A percentile compares a stretch with the other conserved stretches of the same genome.
Evolutionary conservation across 257 asterid genomes (phyloP).

Genomic region (Jasminum sambac): DNA sequence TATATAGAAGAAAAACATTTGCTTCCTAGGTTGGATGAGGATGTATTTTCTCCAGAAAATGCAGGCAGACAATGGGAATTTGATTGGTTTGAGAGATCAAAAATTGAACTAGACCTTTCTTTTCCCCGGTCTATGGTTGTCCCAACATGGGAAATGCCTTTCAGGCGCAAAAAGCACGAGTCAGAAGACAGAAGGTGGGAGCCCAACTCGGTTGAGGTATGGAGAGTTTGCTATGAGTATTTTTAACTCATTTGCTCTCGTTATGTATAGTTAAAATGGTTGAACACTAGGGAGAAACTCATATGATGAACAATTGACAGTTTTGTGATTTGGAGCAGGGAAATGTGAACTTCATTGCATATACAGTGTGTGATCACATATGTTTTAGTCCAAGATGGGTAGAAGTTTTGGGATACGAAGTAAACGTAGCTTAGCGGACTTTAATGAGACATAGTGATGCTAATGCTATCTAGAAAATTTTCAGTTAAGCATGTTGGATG

Average conservation of each 20-base stretch:
- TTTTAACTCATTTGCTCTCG: slow-evolving; percentile 3
- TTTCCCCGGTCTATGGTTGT: slow-evolving; percentile 71
- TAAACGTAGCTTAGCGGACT: neutral
- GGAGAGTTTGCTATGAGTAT: slow-evolving; percentile 22
- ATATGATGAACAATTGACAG: neutral
- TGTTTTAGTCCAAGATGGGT: slow-evolving; percentile 13
- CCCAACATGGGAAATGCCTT: slow-evolving; percentile 93
- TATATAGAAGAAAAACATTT: slow-evolving; percentile 66
- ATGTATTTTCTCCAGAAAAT: slow-evolving; percentile 71
- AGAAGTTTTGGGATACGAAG: neutral
- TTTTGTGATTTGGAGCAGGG: neutral
- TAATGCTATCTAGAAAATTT: neutral
- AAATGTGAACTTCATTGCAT: slow-evolving; percentile 1
- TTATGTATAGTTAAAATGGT: neutral
- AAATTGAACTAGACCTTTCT: slow-evolving; percentile 71
- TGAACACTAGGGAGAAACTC: neutral
- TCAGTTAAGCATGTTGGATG: neutral
- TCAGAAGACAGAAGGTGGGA: slow-evolving; percentile 60
- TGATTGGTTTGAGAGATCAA: slow-evolving; percentile 94
- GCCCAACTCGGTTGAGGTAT: slow-evolving; percentile 87
- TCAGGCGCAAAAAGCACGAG: slow-evolving; percentile 51
- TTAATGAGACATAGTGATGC: neutral
- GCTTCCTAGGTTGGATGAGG: slow-evolving; percentile 74
- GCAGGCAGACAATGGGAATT: slow-evolving; percentile 97
- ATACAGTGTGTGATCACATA: slow-evolving; percentile 9